Evolutionary conservation across 768 basidiomycete genomes (phyloP).

Genomic region (Mrakia blollopis): DNA sequence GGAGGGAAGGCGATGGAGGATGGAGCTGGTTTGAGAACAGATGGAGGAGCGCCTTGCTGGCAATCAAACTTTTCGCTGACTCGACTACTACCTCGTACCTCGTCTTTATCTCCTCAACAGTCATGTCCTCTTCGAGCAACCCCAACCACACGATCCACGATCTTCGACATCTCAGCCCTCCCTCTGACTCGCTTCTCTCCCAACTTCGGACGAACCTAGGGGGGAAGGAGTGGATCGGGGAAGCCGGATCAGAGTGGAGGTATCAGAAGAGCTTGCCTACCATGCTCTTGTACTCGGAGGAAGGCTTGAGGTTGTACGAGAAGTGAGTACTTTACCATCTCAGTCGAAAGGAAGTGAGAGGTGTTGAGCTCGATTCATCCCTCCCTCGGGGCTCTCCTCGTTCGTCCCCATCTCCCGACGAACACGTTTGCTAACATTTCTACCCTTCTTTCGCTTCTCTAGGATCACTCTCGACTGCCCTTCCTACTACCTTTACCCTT

Average conservation of each 20-base stretch:
- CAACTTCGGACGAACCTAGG: constrained; percentile 16
- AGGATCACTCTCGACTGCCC: constrained; percentile 42
- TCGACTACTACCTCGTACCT: too few relatives aligned
- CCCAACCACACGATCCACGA: constrained; percentile 20
- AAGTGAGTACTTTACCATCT: constrained; percentile 39
- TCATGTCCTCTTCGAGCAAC: background rate
- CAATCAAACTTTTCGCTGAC: too few relatives aligned
- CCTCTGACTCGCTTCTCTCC: constrained; percentile 22
- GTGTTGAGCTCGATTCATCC: background rate
- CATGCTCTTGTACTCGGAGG: constrained; percentile 77
- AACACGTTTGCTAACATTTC: too few relatives aligned
- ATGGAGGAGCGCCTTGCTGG: too few relatives aligned
- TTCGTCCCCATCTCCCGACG: background rate
- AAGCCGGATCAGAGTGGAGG: constrained; percentile 37
- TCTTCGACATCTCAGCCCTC: constrained; percentile 25
- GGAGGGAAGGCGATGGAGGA: too few relatives aligned
- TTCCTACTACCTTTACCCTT: constrained; percentile 78
- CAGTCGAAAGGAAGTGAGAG: background rate
- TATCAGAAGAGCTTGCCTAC: constrained; percentile 66
- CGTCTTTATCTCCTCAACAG: background rate
- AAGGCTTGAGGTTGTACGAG: constrained; percentile 79
- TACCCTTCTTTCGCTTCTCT: background rate
- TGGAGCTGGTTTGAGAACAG: too few relatives aligned
- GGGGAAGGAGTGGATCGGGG: constrained; percentile 4
- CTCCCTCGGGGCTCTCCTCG: background rate